These are phyloP conservation scores for Peronospora belbahrii DNA, from an alignment of 352 stramenopile genomes.

Conservation along the genomic window DNA sequence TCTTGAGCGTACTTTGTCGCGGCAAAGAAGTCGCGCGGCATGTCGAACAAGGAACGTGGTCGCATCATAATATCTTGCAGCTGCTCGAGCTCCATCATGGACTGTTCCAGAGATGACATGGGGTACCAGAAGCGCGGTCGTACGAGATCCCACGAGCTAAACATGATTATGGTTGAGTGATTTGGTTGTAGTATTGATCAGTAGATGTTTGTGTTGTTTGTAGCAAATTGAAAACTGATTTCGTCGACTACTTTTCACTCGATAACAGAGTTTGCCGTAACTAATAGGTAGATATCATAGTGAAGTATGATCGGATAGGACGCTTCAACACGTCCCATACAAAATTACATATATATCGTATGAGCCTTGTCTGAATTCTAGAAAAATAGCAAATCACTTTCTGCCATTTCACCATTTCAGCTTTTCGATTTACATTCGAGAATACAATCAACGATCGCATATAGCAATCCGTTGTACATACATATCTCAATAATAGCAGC, in stretches of 20 bases:
- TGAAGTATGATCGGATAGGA: background rate
- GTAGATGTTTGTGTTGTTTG: slow-evolving; percentile 4
- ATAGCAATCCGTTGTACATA: no score
- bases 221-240: slow-evolving; percentile 9
- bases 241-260: no score
- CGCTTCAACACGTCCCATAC: slow-evolving; percentile 12
- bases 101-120: slow-evolving; percentile 49
- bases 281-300: background rate
- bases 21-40: background rate
- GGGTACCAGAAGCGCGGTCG: slow-evolving; percentile 45
- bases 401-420: no score
- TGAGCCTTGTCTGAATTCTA: no score
- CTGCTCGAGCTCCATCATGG: slow-evolving; percentile 39
- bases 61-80: slow-evolving; percentile 27
- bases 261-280: background rate
- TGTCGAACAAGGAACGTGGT: slow-evolving; percentile 11
- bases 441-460: background rate
- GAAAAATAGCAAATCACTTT: background rate
- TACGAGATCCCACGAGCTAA: slow-evolving; percentile 46
- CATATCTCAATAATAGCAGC: no score
- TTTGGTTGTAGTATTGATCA: background rate
- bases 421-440: background rate
- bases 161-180: slow-evolving; percentile 22
- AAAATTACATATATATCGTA: no score
- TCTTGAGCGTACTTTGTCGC: background rate